Percentiles rank a stretch among this genome's conserved stretches.
Evolutionary conservation across 257 asterid species (phyloP).

Genomic region (Solanum pinnatisectum): DNA sequence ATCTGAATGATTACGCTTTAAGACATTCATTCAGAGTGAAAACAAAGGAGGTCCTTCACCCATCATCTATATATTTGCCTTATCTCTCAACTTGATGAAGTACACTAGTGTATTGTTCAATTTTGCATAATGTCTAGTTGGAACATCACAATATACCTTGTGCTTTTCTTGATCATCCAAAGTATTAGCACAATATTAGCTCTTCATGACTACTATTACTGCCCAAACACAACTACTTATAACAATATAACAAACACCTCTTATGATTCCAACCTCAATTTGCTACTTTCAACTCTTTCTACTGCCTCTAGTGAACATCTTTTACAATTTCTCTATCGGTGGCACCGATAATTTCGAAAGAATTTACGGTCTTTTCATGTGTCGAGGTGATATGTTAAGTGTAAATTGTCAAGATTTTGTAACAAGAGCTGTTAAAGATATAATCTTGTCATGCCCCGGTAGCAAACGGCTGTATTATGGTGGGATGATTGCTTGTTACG

Average conservation of each 20-base stretch:
- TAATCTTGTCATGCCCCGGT: neutral
- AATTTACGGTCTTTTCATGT: neutral
- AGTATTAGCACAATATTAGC: neutral
- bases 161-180: neutral
- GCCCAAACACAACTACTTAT: neutral
- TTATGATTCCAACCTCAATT: neutral
- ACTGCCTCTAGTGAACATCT: neutral
- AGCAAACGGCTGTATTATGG: neutral
- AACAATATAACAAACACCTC: neutral
- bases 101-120: neutral
- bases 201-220: neutral
- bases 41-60: neutral
- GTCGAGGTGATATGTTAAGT: neutral
- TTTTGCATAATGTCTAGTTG: neutral
- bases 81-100: neutral
- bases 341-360: neutral
- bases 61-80: neutral
- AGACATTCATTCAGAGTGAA: neutral
- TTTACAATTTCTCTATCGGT: neutral
- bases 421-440: neutral
- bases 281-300: neutral
- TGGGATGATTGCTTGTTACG: neutral
- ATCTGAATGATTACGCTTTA: too few species aligned
- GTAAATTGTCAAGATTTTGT: neutral
- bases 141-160: neutral